phyloP scores from a whole-genome alignment of 2,329 filamentous ascomycete species.

The Penicillium polonicum region DNA sequence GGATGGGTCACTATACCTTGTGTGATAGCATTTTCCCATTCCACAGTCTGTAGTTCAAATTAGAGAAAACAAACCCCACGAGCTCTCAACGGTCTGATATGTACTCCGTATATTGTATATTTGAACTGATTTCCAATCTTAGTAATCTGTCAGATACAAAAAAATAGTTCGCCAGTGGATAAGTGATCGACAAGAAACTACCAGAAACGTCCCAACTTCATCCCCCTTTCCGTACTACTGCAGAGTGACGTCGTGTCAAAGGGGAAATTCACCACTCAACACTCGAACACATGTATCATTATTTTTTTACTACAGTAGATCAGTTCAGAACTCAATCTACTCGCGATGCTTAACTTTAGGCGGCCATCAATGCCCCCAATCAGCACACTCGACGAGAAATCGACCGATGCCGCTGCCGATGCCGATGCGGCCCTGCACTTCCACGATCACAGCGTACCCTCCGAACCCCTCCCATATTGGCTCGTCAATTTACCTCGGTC shows the following conservation, averaged over 20 bases:
- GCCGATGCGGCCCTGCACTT: slow-evolving; percentile 6
- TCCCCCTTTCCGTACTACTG: slow-evolving; percentile 4
- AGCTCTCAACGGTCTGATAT: neutral
- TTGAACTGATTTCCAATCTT: neutral
- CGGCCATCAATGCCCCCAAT: slow-evolving; percentile 21
- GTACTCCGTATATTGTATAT: too few species aligned
- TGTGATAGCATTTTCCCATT: neutral
- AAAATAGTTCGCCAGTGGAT: slow-evolving; percentile 15
- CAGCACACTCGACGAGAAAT: slow-evolving; percentile 25
- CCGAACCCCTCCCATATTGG: slow-evolving; percentile 65
- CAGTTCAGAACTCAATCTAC: neutral
- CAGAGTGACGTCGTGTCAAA: slow-evolving; percentile 10
- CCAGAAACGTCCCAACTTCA: slow-evolving; percentile 2
- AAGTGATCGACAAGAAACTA: slow-evolving; percentile 15
- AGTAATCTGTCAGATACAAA: neutral
- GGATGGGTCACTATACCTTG: neutral
- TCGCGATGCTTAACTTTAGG: slow-evolving; percentile 12
- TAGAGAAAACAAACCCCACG: neutral
- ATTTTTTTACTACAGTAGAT: neutral
- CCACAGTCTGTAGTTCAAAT: neutral
- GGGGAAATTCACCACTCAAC: neutral
- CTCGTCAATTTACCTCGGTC: slow-evolving; percentile 70
- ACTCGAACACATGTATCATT: neutral
- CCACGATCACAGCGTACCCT: slow-evolving; percentile 8
- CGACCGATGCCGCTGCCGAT: slow-evolving; percentile 17